phyloP scores from a whole-genome alignment of 805 yeast species.

The Pichia scutulata region DNA sequence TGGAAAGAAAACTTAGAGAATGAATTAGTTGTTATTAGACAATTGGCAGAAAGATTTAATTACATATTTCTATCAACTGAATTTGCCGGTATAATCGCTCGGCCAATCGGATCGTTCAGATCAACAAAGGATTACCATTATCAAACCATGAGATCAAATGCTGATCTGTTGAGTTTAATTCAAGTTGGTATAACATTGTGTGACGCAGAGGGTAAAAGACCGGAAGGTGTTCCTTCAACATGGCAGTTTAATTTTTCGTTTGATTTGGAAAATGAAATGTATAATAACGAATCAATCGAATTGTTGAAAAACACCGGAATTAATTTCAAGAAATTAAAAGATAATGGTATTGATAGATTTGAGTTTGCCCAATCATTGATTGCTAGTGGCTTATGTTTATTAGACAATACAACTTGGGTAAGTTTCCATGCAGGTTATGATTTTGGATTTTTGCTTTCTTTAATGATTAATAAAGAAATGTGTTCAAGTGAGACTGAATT shows the following conservation, averaged over 20 bases:
- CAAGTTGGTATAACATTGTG: slow-evolving; percentile 78
- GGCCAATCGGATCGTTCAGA: slow-evolving; percentile 91
- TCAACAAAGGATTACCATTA: slow-evolving; percentile 90
- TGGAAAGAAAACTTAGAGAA: slow-evolving; percentile 64
- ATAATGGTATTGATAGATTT: slow-evolving; percentile 68
- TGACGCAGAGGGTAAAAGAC: slow-evolving; percentile 61
- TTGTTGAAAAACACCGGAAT: slow-evolving; percentile 75
- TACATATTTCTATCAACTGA: slow-evolving; percentile 76
- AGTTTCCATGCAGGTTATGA: slow-evolving; percentile 94
- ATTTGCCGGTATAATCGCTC: slow-evolving; percentile 91
- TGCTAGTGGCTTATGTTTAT: slow-evolving; percentile 77
- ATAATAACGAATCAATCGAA: slow-evolving; percentile 75
- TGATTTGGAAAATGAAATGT: slow-evolving; percentile 74
- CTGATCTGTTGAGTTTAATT: slow-evolving; percentile 76
- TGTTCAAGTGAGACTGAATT: slow-evolving; percentile 79
- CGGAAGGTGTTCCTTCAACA: slow-evolving; percentile 61
- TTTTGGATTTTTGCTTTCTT: slow-evolving; percentile 77
- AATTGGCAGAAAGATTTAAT: slow-evolving; percentile 48
- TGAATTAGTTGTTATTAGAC: slow-evolving; percentile 57
- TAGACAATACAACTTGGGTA: slow-evolving; percentile 71
- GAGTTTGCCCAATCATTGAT: slow-evolving; percentile 79
- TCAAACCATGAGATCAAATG: slow-evolving; percentile 87
- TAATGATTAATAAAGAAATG: slow-evolving; percentile 66
- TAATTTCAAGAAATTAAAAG: slow-evolving; percentile 67
- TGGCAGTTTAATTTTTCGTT: slow-evolving; percentile 95